Conservation (phyloP, 768 basidiomycete genomes). For the Baorangia bicolor region DNA sequence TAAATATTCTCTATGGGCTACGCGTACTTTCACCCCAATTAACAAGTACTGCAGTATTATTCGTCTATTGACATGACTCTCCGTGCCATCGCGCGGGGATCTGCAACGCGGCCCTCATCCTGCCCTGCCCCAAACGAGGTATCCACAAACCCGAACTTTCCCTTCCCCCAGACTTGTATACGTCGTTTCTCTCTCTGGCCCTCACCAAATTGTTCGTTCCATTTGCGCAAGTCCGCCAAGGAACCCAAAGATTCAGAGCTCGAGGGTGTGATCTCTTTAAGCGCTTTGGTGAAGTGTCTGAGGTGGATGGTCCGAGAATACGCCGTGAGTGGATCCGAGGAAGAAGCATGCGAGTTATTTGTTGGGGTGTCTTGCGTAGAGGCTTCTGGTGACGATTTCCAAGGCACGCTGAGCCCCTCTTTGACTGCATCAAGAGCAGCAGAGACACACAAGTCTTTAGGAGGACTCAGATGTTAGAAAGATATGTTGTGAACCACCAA, state of each 20-base stretch:
- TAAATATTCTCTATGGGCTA: slow-evolving; percentile 9
- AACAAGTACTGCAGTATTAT: slow-evolving; percentile 23
- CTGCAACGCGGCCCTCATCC: slow-evolving; percentile 47
- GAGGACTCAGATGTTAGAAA: slow-evolving; percentile 7
- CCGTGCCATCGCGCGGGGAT: slow-evolving; percentile 13
- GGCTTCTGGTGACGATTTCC: slow-evolving; percentile 40
- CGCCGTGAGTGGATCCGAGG: slow-evolving; percentile 4
- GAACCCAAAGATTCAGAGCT: slow-evolving; percentile 80
- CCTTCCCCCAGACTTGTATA: slow-evolving; percentile 83
- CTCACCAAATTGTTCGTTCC: slow-evolving; percentile 95
- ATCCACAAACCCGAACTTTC: slow-evolving; percentile 81
- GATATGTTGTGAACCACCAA: background rate
- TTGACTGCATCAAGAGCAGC: slow-evolving; percentile 92
- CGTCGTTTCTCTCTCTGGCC: slow-evolving; percentile 65
- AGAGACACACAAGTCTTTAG: slow-evolving; percentile 83
- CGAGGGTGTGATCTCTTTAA: slow-evolving; percentile 88
- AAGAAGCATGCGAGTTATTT: slow-evolving; percentile 1
- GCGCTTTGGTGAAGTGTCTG: slow-evolving; percentile 78
- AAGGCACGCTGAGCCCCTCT: slow-evolving; percentile 78
- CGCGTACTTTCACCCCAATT: slow-evolving; percentile 12
- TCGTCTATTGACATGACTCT: slow-evolving; percentile 26
- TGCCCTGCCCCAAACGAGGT: slow-evolving; percentile 30
- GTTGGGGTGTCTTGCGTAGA: background rate
- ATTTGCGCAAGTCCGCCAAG: slow-evolving; percentile 73
- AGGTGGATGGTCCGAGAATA: slow-evolving; percentile 44